phyloP scores from a whole-genome alignment of 345 rosid species.

The thale cress (Arabidopsis thaliana) region TAIR10.1 NC_003074.8:5647501-5648000 shows the following conservation, averaged over 20 bases:
- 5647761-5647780: neutral
- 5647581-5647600: neutral
- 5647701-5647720: neutral
- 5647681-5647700: neutral
- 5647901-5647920: constrained; percentile 19
- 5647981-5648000: neutral
- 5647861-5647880: neutral
- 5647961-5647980: neutral
- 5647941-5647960: neutral
- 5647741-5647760: neutral
- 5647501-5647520: neutral
- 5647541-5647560: neutral
- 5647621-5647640: neutral
- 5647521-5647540: neutral
- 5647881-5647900: constrained; percentile 1
- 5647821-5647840: neutral
- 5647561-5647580: neutral
- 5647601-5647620: neutral
- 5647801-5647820: neutral
- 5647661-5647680: constrained; percentile 1
- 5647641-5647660: constrained; percentile 17
- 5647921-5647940: constrained; percentile 1
- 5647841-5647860: neutral
- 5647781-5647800: constrained; percentile 9
- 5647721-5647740: neutral